phyloP scores from a whole-genome alignment of 805 yeast genomes.

The Blastobotrys peoriensis region DNA sequence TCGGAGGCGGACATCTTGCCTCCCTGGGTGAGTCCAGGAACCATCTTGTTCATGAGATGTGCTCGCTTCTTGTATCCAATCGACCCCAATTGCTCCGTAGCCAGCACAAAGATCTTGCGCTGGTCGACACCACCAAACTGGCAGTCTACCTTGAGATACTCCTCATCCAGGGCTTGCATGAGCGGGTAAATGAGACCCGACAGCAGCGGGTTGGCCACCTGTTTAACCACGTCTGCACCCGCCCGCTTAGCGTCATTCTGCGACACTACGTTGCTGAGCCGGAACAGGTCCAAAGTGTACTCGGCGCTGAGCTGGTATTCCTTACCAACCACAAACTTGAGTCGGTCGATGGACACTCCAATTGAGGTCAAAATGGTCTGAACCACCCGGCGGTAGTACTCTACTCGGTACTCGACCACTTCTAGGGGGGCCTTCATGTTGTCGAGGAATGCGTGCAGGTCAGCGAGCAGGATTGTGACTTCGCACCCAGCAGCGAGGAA shows the following conservation, averaged over 20 bases:
- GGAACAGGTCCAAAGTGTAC: constrained; percentile 86
- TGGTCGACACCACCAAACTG: constrained; percentile 99
- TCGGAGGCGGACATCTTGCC: constrained; percentile 98
- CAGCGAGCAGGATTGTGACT: constrained; percentile 87
- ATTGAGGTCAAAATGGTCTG: constrained; percentile 81
- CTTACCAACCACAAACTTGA: constrained; percentile 80
- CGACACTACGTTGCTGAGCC: constrained; percentile 73
- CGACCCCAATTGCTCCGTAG: constrained; percentile 85
- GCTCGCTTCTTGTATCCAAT: constrained; percentile 96
- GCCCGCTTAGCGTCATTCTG: constrained; percentile 98
- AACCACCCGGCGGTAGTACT: constrained; percentile 77
- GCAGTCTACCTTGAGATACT: constrained; percentile 78
- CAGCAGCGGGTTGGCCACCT: constrained; percentile 87
- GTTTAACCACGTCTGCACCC: constrained; percentile 99
- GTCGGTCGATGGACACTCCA: constrained; percentile 86
- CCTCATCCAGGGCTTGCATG: constrained; percentile 98
- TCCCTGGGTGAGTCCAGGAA: constrained; percentile 94
- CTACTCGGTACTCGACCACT: constrained; percentile 80
- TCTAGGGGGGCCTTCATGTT: constrained; percentile 98
- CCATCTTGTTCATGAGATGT: constrained; percentile 98
- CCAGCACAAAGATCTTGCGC: constrained; percentile 93
- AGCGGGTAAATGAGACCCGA: constrained; percentile 94
- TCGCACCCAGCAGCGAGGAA: constrained; percentile 95
- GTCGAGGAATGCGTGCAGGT: constrained; percentile 92
- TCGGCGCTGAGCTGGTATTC: constrained; percentile 76